Conservation (phyloP, 2,329 filamentous ascomycete genomes). For the Septoria linicola region DNA sequence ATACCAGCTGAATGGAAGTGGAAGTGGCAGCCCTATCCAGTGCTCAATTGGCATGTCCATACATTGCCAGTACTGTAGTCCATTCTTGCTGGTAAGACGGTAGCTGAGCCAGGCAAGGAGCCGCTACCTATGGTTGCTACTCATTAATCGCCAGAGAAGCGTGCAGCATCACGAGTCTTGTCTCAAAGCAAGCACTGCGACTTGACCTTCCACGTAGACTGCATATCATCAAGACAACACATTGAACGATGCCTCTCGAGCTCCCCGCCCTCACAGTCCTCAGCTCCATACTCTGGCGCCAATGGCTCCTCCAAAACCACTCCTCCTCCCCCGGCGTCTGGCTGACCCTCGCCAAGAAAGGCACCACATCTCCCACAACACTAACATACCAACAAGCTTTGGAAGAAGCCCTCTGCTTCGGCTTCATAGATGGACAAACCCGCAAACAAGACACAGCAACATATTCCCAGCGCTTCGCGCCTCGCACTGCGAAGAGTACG, state of each 20-base stretch:
- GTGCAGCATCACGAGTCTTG: too few relatives aligned
- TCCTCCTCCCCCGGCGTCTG: slow-evolving; percentile 22
- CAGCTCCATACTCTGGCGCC: slow-evolving; percentile 21
- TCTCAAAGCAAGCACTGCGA: too few relatives aligned
- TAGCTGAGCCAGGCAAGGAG: too few relatives aligned
- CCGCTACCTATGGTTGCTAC: too few relatives aligned
- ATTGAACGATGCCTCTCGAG: slow-evolving; percentile 12
- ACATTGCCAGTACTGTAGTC: too few relatives aligned
- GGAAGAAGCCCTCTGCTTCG: slow-evolving; percentile 58
- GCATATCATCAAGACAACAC: too few relatives aligned
- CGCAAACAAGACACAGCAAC: slow-evolving; percentile 47
- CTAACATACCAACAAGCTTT: slow-evolving; percentile 53
- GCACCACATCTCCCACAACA: slow-evolving; percentile 33
- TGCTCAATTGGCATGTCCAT: too few relatives aligned
- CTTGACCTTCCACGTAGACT: too few relatives aligned
- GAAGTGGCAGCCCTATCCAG: too few relatives aligned
- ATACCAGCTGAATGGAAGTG: too few relatives aligned
- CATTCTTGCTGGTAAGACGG: too few relatives aligned
- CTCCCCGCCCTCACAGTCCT: slow-evolving; percentile 22
- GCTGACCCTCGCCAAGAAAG: slow-evolving; percentile 30
- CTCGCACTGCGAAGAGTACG: slow-evolving; percentile 54
- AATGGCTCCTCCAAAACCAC: slow-evolving; percentile 22
- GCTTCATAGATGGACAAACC: slow-evolving; percentile 63
- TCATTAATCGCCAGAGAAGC: too few relatives aligned
- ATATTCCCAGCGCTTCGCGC: slow-evolving; percentile 60